Evolutionary conservation across 345 rosid genomes (phyloP).

Genomic region (sweet orange (Citrus sinensis)): DVS_A1.0 CM039169.1:27424501-27425000

Average conservation of each 20-base stretch:
- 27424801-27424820: constrained; percentile 64
- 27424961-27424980: background rate
- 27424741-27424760: constrained; percentile 94
- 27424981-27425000: background rate
- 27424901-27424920: background rate
- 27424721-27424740: constrained; percentile 65
- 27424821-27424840: constrained; percentile 4
- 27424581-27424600: constrained; percentile 49
- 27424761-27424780: constrained; percentile 89
- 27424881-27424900: background rate
- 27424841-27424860: background rate
- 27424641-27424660: constrained; percentile 96
- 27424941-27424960: background rate
- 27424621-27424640: constrained; percentile 94
- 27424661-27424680: constrained; percentile 15
- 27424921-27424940: background rate
- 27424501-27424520: background rate
- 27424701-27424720: background rate
- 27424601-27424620: constrained; percentile 78
- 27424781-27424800: constrained; percentile 98
- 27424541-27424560: background rate
- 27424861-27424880: background rate
- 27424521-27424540: background rate
- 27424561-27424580: background rate
- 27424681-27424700: background rate